phyloP scores from a whole-genome alignment of 768 basidiomycete genomes.

The Suillus discolor region DNA sequence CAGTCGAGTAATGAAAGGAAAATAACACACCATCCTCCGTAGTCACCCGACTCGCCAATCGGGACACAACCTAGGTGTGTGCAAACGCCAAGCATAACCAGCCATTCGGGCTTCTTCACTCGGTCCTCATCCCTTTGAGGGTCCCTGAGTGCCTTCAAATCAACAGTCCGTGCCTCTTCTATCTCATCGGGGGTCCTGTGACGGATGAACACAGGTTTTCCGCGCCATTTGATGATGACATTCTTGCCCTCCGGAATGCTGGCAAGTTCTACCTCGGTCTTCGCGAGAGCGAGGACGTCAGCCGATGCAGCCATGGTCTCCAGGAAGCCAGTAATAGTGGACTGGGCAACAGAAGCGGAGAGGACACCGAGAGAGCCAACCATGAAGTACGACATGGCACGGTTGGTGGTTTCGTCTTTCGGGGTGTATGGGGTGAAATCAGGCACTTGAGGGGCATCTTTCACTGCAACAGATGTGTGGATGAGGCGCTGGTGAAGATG shows the following conservation, averaged over 20 bases:
- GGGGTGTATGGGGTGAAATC: slow-evolving; percentile 85
- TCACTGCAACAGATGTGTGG: slow-evolving; percentile 71
- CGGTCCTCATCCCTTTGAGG: slow-evolving; percentile 89
- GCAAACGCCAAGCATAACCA: slow-evolving; percentile 91
- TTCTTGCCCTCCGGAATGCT: slow-evolving; percentile 97
- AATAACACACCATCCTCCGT: slow-evolving; percentile 87
- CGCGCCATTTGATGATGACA: slow-evolving; percentile 98
- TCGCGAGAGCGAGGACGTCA: slow-evolving; percentile 96
- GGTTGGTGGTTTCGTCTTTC: slow-evolving; percentile 63
- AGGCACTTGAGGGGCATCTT: slow-evolving; percentile 82
- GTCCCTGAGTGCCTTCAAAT: slow-evolving; percentile 90
- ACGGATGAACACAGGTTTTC: slow-evolving; percentile 99
- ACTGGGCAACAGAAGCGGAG: slow-evolving; percentile 93
- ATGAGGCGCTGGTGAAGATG: slow-evolving; percentile 69
- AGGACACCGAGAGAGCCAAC: slow-evolving; percentile 90
- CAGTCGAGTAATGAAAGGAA: not conserved
- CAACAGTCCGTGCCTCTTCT: slow-evolving; percentile 81
- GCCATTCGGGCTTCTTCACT: slow-evolving; percentile 95
- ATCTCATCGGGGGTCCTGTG: slow-evolving; percentile 93
- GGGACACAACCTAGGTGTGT: slow-evolving; percentile 99
- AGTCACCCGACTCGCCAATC: slow-evolving; percentile 96
- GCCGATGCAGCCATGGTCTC: slow-evolving; percentile 97
- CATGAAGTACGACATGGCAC: slow-evolving; percentile 87
- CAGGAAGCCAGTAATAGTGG: slow-evolving; percentile 90
- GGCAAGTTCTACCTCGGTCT: slow-evolving; percentile 91